Evolutionary conservation across 176 grass and related monocot species (phyloP).

Genomic region (Musa troglodytarum): DNA sequence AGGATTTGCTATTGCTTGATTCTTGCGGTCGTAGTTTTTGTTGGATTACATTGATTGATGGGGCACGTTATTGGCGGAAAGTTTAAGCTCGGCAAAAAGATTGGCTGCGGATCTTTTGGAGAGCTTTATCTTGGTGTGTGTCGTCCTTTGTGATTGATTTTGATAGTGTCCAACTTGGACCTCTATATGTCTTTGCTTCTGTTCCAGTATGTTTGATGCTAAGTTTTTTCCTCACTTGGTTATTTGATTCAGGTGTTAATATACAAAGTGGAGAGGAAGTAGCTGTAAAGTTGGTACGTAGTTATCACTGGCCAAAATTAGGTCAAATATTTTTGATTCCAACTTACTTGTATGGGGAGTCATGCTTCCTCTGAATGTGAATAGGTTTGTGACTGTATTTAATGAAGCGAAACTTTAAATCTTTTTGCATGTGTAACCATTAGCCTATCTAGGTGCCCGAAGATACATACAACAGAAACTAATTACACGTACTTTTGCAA

Average conservation of each 20-base stretch:
- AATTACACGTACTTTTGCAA: not conserved
- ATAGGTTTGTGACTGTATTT: no score
- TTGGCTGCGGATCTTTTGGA: slow-evolving; percentile 65
- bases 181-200: not conserved
- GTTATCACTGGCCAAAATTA: not conserved
- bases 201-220: slow-evolving; percentile 11
- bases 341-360: no score
- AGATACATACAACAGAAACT: not conserved
- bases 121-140: slow-evolving; percentile 56
- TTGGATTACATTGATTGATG: slow-evolving; percentile 22
- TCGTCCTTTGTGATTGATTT: not conserved
- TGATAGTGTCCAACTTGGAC: not conserved
- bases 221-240: not conserved
- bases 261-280: slow-evolving; percentile 63
- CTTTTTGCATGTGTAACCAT: not conserved
- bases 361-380: no score
- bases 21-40: not conserved
- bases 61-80: slow-evolving; percentile 58
- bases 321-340: no score
- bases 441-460: not conserved
- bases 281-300: slow-evolving; percentile 62
- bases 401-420: not conserved
- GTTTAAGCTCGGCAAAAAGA: slow-evolving; percentile 75
- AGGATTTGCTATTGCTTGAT: not conserved
- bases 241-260: slow-evolving; percentile 44